phyloP scores from a whole-genome alignment of 2,329 filamentous ascomycete genomes.

The Eutypella sp. region DNA sequence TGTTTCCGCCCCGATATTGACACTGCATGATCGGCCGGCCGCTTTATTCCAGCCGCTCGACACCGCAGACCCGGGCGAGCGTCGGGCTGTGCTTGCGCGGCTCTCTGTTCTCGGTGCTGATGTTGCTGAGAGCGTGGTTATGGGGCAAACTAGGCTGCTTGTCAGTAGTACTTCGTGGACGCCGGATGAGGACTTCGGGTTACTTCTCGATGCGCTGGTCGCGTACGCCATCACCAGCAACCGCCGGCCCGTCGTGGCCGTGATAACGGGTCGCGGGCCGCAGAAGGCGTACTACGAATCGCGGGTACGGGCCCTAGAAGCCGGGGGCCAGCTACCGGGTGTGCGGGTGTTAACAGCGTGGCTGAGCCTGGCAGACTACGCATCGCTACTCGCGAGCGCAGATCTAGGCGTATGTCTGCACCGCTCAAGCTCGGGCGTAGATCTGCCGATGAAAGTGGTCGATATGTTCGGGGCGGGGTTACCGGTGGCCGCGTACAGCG shows the following conservation, averaged over 20 bases:
- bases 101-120: slow-evolving; percentile 61
- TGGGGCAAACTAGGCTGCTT: slow-evolving; percentile 60
- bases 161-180: slow-evolving; percentile 98
- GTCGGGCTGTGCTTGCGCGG: slow-evolving; percentile 56
- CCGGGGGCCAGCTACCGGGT: slow-evolving; percentile 58
- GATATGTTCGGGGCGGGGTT: slow-evolving; percentile 97
- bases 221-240: slow-evolving; percentile 51
- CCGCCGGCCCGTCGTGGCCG: slow-evolving; percentile 66
- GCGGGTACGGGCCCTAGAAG: slow-evolving; percentile 57
- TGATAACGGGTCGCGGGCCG: slow-evolving; percentile 94
- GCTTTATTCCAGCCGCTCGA: slow-evolving; percentile 71
- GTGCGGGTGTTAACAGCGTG: slow-evolving; percentile 77
- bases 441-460: slow-evolving; percentile 98
- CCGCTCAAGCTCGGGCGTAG: slow-evolving; percentile 88
- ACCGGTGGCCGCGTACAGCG: slow-evolving; percentile 80
- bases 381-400: slow-evolving; percentile 73
- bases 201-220: slow-evolving; percentile 79
- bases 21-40: slow-evolving; percentile 83
- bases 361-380: slow-evolving; percentile 81
- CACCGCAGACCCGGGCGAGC: slow-evolving; percentile 35
- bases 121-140: slow-evolving; percentile 54
- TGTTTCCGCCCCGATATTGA: slow-evolving; percentile 59
- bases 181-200: slow-evolving; percentile 86
- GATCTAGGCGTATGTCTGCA: slow-evolving; percentile 90
- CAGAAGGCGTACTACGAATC: slow-evolving; percentile 71